Evolutionary conservation across 441 rosid species (phyloP), one percentile per base, ranked within the genome.

Genomic region (Euphorbia schlechtendalii): DNA sequence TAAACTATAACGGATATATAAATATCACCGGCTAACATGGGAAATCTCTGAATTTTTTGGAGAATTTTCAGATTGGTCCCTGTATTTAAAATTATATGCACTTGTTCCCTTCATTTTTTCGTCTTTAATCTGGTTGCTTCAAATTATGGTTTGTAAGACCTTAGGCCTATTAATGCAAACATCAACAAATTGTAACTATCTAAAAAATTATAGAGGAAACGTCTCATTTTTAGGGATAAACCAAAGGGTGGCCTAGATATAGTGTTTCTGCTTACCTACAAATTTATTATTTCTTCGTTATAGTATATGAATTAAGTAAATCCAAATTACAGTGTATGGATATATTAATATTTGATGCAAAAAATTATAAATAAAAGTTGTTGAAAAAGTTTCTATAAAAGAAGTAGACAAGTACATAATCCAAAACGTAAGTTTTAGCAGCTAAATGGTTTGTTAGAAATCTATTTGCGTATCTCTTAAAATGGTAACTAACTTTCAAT

Each of bases 1-100:
- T n/a, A n/a, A n/a, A n/a, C n/a, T n/a, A n/a, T n/a, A n/a, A n/a
- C n/a, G n/a, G n/a, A n/a, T n/a, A n/a, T n/a, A n/a, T n/a, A n/a
- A n/a, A n/a, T n/a, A n/a, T n/a, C n/a, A n/a, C n/a, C n/a, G n/a
- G 51, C 1, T 59, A 11, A 67, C 77, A 68, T 66, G 74, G 74
- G 81, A 74, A 63, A 53, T 63, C 63, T 71, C 32, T 56, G 64
- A 62, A 43, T 32, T 32, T 32, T 28, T 56, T 59, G 67, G 17
- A 64, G 45, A 36, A 36, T 9, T 36, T 36, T 36, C 40, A 36
- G 40, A 36, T 36, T 36, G 40, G 40, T 36, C 40, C 40, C 40
- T 24, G 18, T 59, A 69, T 63, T 41, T 52, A 14, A 22, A 52
- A 36, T 32, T 25, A 49, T 68, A 38, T 13, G 15, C 55, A 61